Evolutionary conservation across 768 basidiomycete species (phyloP), one percentile per base, ranked within the genome.

Genomic region (Pholiota microspora): DNA sequence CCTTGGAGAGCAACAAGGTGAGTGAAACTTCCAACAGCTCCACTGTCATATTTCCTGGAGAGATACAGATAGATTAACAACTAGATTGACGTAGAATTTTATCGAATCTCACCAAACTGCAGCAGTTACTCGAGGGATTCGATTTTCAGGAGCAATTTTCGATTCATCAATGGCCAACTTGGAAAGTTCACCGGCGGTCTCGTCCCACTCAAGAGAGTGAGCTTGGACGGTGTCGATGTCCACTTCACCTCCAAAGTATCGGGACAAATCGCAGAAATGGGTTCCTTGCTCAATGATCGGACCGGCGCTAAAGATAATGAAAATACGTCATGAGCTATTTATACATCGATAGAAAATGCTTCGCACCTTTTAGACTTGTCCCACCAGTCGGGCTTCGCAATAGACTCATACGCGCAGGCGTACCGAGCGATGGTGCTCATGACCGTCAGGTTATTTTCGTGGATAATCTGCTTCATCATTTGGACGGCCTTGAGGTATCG

Each of bases 391-490:
- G 80, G 81, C 70, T 93, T 92, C 9, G 81, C 80, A 54, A 90
- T 91, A 21, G 81, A 71, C 68, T 89, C 82, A 63, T 93, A 95
- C 35, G 91, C 92, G 64, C 87, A 88, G 9, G 92, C 93, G 72
- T 98, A 99, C 55, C 96, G 88, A 7, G 94, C 95, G 61, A 95
- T 86, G 31, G 96, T 98, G 44, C 88, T 81, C 95, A 98, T 98
- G 49, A 99, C 94, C 18, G 88, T 89, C 55, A 99, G 79, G 65
- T 92, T 83, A 69, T 98, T 98, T 59, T 96, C 93, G 65, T 91
- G 78, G 67, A 99, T 90, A 69, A 98, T 94, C 57, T 88, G 82
- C 74, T 96, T 95, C 92, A 98, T 97, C 81, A 86, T 88, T 73
- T 97, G 94, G 18, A 96, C 92, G 28, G 89, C 94, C 70, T 88